phyloP scores from a whole-genome alignment of 805 yeast species.

The Suhomyces sp. region DNA sequence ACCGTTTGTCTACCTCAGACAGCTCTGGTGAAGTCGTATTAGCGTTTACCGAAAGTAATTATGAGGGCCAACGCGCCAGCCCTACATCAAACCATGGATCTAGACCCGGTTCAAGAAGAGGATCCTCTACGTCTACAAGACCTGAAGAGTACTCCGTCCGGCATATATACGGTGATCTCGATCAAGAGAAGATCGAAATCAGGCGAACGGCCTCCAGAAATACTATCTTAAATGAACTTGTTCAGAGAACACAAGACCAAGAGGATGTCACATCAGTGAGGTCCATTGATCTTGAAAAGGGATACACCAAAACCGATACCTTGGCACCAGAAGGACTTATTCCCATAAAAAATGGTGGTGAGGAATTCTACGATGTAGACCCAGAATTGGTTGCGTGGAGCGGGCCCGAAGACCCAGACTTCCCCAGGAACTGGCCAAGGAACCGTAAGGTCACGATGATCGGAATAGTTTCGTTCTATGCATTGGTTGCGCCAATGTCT shows the following conservation, averaged over 20 bases:
- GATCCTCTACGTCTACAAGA: constrained; percentile 14
- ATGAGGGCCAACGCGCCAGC: background rate
- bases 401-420: constrained; percentile 53
- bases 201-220: constrained; percentile 31
- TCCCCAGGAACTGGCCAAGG: constrained; percentile 61
- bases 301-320: constrained; percentile 1
- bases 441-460: constrained; percentile 43
- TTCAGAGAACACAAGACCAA: constrained; percentile 10
- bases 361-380: constrained; percentile 52
- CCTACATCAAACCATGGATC: constrained; percentile 13
- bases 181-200: constrained; percentile 26
- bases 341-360: constrained; percentile 45
- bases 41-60: constrained; percentile 3
- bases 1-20: constrained; percentile 8
- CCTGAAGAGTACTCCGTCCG: constrained; percentile 20
- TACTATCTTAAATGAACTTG: constrained; percentile 23
- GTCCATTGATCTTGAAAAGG: constrained; percentile 4
- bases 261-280: constrained; percentile 20
- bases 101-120: constrained; percentile 13
- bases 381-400: constrained; percentile 72
- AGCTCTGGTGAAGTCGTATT: constrained; percentile 3
- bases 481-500: constrained; percentile 59
- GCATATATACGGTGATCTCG: constrained; percentile 33
- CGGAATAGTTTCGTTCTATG: constrained; percentile 48
- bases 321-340: constrained; percentile 28